These are phyloP conservation scores for Salvia rosmarinus DNA, from an alignment of 257 asterid species.

Conservation along the genomic window DNA sequence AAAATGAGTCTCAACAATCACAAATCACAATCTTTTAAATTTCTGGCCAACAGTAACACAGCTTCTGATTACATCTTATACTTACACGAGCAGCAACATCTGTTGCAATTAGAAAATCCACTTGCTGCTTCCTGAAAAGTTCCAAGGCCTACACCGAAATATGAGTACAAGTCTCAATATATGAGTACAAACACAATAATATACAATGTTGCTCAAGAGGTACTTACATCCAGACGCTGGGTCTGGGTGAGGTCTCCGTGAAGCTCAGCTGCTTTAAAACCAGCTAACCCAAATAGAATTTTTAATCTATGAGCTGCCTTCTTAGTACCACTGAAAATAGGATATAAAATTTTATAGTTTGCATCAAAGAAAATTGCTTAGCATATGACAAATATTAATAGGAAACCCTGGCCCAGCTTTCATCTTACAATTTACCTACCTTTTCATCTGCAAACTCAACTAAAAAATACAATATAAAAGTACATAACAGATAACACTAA, in stretches of 20 bases:
- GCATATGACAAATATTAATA: not conserved
- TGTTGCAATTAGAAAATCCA: constrained; percentile 88
- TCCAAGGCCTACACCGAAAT: constrained; percentile 71
- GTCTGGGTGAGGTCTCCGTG: constrained; percentile 96
- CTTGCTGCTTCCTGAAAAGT: constrained; percentile 81
- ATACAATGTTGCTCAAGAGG: constrained; percentile 14
- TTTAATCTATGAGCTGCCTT: constrained; percentile 89
- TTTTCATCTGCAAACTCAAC: not conserved
- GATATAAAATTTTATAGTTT: constrained; percentile 35
- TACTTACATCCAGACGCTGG: constrained; percentile 84
- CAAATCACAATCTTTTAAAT: not conserved
- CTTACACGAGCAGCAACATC: constrained; percentile 98
- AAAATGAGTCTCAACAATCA: constrained; percentile 20
- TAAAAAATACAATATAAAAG: not conserved
- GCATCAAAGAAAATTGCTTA: not conserved
- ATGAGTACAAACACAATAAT: constrained; percentile 10
- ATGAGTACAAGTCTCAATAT: constrained; percentile 28
- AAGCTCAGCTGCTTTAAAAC: constrained; percentile 91
- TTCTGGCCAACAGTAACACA: not conserved
- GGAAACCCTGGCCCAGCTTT: constrained; percentile 15
- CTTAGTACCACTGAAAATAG: constrained; percentile 79
- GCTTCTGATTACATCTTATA: constrained; percentile 12
- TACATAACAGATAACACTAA: not conserved
- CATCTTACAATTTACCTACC: constrained; percentile 6
- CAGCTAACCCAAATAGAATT: constrained; percentile 92